Conservation (phyloP, 768 basidiomycete genomes). For the Xerocomus spinulosus region DNA sequence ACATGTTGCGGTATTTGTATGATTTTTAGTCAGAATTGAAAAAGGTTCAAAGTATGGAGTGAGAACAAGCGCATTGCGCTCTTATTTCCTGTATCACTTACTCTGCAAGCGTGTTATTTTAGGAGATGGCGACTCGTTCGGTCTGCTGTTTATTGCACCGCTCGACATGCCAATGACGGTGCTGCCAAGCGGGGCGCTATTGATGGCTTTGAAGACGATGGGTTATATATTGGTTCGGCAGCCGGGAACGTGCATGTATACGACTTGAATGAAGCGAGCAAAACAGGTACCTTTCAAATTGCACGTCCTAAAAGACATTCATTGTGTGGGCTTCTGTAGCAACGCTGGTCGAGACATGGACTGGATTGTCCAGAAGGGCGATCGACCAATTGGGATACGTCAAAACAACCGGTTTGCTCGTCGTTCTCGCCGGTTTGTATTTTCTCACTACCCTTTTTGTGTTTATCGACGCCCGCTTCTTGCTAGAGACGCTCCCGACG, state of each 20-base stretch:
- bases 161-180: too few relatives aligned
- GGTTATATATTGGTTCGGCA: conserved; percentile 59
- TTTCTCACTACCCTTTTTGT: conserved; percentile 12
- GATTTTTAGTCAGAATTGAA: too few relatives aligned
- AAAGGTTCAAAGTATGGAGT: too few relatives aligned
- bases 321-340: not conserved
- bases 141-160: too few relatives aligned
- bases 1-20: too few relatives aligned
- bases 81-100: too few relatives aligned
- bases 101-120: too few relatives aligned
- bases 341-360: conserved; percentile 56
- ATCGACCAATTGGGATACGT: conserved; percentile 89
- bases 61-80: too few relatives aligned
- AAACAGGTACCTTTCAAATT: conserved; percentile 39
- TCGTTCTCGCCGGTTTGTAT: conserved; percentile 70
- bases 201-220: conserved; percentile 46
- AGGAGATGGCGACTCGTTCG: too few relatives aligned
- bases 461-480: conserved; percentile 1
- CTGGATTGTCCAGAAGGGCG: conserved; percentile 55
- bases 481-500: conserved; percentile 64
- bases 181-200: too few relatives aligned
- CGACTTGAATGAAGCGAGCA: conserved; percentile 34
- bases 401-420: conserved; percentile 80
- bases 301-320: conserved; percentile 20
- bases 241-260: conserved; percentile 55